Evolutionary conservation across 371 early-diverging fungal genomes (phyloP), one percentile per base, ranked within the genome.

Genomic region (Mucor racemosus): DNA sequence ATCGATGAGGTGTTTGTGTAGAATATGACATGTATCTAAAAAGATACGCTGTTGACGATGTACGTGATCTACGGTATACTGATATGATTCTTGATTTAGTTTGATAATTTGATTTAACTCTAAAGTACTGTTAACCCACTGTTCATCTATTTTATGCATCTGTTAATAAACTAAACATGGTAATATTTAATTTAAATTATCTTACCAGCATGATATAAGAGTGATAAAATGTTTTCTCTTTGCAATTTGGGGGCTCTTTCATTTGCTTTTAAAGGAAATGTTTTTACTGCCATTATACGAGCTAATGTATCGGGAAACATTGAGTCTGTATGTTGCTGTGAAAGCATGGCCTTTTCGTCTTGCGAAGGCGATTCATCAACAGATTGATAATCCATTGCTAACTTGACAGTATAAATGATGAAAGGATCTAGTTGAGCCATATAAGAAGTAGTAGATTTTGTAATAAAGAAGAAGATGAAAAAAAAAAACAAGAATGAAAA

Each of bases 151-250:
- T 21, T 26, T 62, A 17, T 34, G 26, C 15, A 41, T 26, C 50
- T 50, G 21, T 50, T 21, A 50, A 19, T 41, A 5, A 15, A 41
- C 42, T 41, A 5, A 15, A 15, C 5, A 41, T 15, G 19, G 38
- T 17, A 38, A 36, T 57, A 1, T 40, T 21, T 19, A 31, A 36
- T n/a, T 14, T 9, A 44, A 15, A 41, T 64, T 39, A 13, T n/a
- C 57, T 60, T 72, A 73, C 76, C 76, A 8, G 76, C 76, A 66
- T 76, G 71, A 60, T 70, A 76, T 7, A 76, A 42, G 11, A 76
- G 41, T 13, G 73, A 73, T 11, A 76, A 44, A 6, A 76, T 33
- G 21, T 76, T 67, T 10, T 62, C 71, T 46, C 44, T 58, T 38
- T 36, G 58, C n/a, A 70, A 19, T 53, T 54, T 50, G 4, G 71